Conservation (phyloP, 1,284 basidiomycete species). For the Marasmius oreades region DNA sequence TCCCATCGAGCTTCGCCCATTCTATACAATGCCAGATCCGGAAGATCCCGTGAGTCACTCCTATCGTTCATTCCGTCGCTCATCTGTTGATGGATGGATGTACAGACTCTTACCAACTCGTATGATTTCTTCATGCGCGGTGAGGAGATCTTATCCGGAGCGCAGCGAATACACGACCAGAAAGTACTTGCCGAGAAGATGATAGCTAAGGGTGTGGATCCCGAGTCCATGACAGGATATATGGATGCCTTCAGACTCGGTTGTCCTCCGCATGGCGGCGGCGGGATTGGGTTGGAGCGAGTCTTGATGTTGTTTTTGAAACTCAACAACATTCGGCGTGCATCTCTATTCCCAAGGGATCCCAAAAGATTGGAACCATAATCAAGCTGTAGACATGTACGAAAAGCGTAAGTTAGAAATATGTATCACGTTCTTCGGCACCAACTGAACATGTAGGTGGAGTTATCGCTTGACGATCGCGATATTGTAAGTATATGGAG, state of each 20-base stretch:
- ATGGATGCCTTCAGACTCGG: conserved; percentile 94
- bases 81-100: conserved; percentile 2
- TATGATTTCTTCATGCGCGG: conserved; percentile 99
- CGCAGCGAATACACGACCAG: conserved; percentile 95
- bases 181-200: conserved; percentile 81
- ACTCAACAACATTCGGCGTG: conserved; percentile 92
- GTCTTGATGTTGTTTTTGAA: conserved; percentile 96
- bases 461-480: neutral
- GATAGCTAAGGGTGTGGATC: conserved; percentile 79
- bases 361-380: conserved; percentile 79
- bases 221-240: conserved; percentile 86
- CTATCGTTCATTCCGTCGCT: conserved; percentile 9
- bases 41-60: conserved; percentile 70
- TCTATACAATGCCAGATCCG: conserved; percentile 98
- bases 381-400: conserved; percentile 13
- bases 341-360: conserved; percentile 94
- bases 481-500: too few relatives aligned
- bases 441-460: neutral
- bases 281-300: conserved; percentile 88
- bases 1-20: conserved; percentile 89
- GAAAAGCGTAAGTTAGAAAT: conserved; percentile 17
- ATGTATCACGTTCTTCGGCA: conserved; percentile 4
- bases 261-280: conserved; percentile 86
- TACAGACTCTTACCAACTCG: conserved; percentile 87
- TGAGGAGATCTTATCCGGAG: conserved; percentile 96